Base-by-base conservation (phyloP, 2,329 filamentous ascomycete species). In the Thelonectria blattea region DNA sequence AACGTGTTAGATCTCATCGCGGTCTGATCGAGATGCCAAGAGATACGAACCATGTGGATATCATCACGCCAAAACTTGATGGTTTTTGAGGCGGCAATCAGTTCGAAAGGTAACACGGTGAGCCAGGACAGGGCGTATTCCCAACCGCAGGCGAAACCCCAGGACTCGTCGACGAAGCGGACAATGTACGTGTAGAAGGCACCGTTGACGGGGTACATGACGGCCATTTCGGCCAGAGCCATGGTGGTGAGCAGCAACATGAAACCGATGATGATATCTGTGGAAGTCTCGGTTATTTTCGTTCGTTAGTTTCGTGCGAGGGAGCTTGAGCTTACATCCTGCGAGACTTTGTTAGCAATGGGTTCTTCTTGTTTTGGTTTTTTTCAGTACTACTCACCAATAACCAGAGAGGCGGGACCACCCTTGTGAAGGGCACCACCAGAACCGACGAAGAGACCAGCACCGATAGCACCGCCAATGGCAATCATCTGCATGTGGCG, bases 401-500 rank as follows among this genome's bases (percentile, higher is more conserved):
- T 52, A 43, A 60, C 58, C 34, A 60, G 43, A 49, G 58, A 20
- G n/a, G 22, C 58, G n/a, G 58, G 58, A 30, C 58, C 58, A 68
- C 92, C 92, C 24, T 82, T 81, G 52, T 85, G 81, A 58, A 96
- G 81, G 15, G 91, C 88, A 64, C 81, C 81, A 57, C 91, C 92
- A 1, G 91, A 94, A 34, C 91, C 90, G 47, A 97, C 91, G 74
- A 97, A 97, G 9, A 97, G 82, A 69, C 93, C 93, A 30, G 91
- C 93, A 65, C 89, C 89, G 85, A 70, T 50, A 62, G 69, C 68
- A 60, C 68, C 68, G 54, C 69, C 91, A 65, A 97, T 96, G 18
- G 94, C 94, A 81, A 97, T 97, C 94, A 97, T 97, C 80, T 97
- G 93, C 74, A 97, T 76, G 80, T 98, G 94, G 56, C 93, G 83